phyloP scores from a whole-genome alignment of 306 rosid species.

The Sesbania bispinosa region DNA sequence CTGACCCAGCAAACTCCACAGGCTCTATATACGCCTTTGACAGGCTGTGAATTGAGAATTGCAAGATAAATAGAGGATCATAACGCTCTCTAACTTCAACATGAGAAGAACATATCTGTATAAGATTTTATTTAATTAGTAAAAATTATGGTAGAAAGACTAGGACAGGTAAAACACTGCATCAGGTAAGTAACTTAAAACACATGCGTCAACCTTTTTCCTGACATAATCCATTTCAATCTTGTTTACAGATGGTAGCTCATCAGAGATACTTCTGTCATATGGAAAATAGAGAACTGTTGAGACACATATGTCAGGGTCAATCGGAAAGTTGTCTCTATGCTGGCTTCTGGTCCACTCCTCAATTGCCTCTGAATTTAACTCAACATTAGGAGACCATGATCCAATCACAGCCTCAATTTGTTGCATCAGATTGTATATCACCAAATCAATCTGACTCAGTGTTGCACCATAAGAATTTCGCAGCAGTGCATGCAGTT shows the following conservation, averaged over 20 bases:
- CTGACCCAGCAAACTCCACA: conserved; percentile 73
- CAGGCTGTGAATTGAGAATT: conserved; percentile 65
- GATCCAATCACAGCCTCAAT: conserved; percentile 57
- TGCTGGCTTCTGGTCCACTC: conserved; percentile 57
- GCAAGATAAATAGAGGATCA: conserved; percentile 86
- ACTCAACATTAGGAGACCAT: conserved; percentile 27
- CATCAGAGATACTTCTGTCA: conserved; percentile 48
- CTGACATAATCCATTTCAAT: conserved; percentile 29
- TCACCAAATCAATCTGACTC: conserved; percentile 52
- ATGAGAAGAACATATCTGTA: conserved; percentile 41
- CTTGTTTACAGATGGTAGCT: conserved; percentile 32
- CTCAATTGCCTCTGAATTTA: conserved; percentile 53
- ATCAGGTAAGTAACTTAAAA: conserved; percentile 13
- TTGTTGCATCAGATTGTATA: conserved; percentile 57
- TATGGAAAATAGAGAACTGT: conserved; percentile 76
- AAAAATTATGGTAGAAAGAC: conserved; percentile 19
- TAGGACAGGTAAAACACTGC: conserved; percentile 19
- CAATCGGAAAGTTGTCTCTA: conserved; percentile 65
- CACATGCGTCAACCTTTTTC: conserved; percentile 38
- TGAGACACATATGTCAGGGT: conserved; percentile 69
- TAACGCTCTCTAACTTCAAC: conserved; percentile 45
- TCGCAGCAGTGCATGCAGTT: conserved; percentile 57
- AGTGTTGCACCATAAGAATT: conserved; percentile 73
- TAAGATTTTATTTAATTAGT: conserved; percentile 26
- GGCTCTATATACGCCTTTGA: conserved; percentile 68